phyloP scores from a whole-genome alignment of 139 green algal species.

The Nannochloris sp. region DNA sequence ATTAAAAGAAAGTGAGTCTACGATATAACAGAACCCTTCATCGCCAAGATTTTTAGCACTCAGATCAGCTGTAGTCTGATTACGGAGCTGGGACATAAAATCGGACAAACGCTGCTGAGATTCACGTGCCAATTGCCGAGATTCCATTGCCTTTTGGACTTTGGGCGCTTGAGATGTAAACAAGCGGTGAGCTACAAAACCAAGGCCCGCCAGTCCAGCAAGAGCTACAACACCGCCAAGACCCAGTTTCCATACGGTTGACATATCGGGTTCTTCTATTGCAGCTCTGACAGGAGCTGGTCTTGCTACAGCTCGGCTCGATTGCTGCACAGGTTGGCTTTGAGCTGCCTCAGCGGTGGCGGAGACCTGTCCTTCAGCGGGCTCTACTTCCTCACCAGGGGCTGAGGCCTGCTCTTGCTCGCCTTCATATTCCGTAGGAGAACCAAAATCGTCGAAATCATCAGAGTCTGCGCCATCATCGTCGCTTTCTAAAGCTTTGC shows the following conservation, averaged over 20 bases:
- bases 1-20: slow-evolving; percentile 90
- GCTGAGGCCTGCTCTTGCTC: neutral
- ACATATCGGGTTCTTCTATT: slow-evolving; percentile 12
- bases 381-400: neutral
- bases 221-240: slow-evolving; percentile 23
- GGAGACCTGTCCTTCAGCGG: neutral
- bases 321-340: neutral
- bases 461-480: neutral
- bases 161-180: slow-evolving; percentile 28
- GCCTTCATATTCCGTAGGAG: neutral
- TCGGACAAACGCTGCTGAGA: slow-evolving; percentile 60
- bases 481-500: slow-evolving; percentile 2
- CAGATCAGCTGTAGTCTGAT: slow-evolving; percentile 58
- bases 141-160: slow-evolving; percentile 35
- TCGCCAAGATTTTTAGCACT: slow-evolving; percentile 82
- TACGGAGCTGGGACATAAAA: slow-evolving; percentile 62
- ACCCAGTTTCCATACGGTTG: slow-evolving; percentile 19
- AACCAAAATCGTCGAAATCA: neutral
- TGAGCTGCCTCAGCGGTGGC: neutral
- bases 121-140: slow-evolving; percentile 59
- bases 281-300: neutral
- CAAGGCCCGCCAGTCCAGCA: slow-evolving; percentile 17
- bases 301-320: neutral
- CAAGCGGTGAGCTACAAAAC: slow-evolving; percentile 28
- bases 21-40: slow-evolving; percentile 80